Evolutionary conservation across 108 stramenopile species (phyloP).

Genomic region (Hondaea fermentalgiana): DNA sequence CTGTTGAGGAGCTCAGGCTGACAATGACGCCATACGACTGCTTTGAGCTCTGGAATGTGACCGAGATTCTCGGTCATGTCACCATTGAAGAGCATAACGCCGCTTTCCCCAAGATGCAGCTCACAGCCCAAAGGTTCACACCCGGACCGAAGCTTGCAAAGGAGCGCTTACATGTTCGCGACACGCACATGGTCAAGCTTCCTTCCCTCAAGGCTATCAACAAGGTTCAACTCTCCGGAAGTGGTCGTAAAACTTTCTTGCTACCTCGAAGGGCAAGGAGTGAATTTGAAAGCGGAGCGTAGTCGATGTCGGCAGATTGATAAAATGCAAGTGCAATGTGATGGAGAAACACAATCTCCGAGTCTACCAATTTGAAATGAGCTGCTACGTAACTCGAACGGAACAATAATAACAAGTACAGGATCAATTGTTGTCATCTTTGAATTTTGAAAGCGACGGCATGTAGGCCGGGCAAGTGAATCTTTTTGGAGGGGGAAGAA

Average conservation of each 20-base stretch:
- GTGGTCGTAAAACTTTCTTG: neutral
- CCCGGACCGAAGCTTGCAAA: too few relatives aligned
- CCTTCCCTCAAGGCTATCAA: neutral
- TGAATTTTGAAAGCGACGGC: too few relatives aligned
- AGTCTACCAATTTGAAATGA: too few relatives aligned
- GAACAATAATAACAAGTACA: too few relatives aligned
- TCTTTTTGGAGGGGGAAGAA: too few relatives aligned
- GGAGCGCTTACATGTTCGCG: neutral
- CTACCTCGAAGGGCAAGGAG: neutral
- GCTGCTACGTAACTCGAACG: too few relatives aligned
- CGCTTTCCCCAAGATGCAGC: neutral
- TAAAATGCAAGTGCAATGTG: too few relatives aligned
- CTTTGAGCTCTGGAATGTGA: neutral
- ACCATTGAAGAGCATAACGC: neutral
- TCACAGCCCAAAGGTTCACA: neutral
- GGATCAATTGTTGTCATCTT: too few relatives aligned
- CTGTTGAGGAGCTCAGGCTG: neutral
- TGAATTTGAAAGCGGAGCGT: too few relatives aligned
- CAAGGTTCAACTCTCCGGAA: neutral
- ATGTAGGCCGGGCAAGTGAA: too few relatives aligned
- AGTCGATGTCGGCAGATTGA: too few relatives aligned
- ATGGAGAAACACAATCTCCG: too few relatives aligned
- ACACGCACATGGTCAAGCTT: neutral
- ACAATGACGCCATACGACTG: neutral
- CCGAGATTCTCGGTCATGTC: neutral